These are phyloP conservation scores for Wickerhamomyces rabaulensis DNA, from an alignment of 805 yeast genomes.

Conservation along the genomic window DNA sequence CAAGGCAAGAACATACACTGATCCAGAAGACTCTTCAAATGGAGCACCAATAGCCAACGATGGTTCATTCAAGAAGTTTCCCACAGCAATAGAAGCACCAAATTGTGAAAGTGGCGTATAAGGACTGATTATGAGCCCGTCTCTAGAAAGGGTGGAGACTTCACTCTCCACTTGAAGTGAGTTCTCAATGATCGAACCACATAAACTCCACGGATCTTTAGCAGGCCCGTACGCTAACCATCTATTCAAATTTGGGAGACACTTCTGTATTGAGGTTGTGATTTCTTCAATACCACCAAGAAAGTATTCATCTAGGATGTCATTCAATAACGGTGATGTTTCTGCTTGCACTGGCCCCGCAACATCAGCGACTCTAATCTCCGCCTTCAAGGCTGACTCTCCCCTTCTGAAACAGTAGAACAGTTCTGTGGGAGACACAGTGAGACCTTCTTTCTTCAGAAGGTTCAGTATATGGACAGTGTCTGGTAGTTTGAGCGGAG, in stretches of 20 bases:
- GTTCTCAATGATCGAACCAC: constrained; percentile 23
- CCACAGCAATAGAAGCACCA: constrained; percentile 40
- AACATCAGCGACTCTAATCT: constrained; percentile 23
- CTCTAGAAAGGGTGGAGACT: neutral
- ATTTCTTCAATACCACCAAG: constrained; percentile 52
- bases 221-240: constrained; percentile 35
- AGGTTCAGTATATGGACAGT: constrained; percentile 37
- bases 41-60: constrained; percentile 50
- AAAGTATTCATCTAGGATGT: constrained; percentile 40
- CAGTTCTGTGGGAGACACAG: constrained; percentile 29
- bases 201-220: constrained; percentile 30
- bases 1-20: constrained; percentile 41
- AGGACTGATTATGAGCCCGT: constrained; percentile 17
- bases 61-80: constrained; percentile 33
- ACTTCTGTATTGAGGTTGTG: constrained; percentile 31
- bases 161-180: neutral
- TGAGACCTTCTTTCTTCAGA: constrained; percentile 32
- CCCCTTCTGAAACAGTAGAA: constrained; percentile 53
- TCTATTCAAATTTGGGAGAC: constrained; percentile 30
- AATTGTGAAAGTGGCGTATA: constrained; percentile 30
- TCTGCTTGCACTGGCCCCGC: constrained; percentile 6
- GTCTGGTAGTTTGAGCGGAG: constrained; percentile 38
- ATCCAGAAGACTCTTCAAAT: constrained; percentile 37
- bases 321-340: constrained; percentile 40
- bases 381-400: constrained; percentile 43